These are phyloP conservation scores for Diplodia mutila DNA, from an alignment of 2,329 filamentous ascomycete genomes.

Conservation along the genomic window DNA sequence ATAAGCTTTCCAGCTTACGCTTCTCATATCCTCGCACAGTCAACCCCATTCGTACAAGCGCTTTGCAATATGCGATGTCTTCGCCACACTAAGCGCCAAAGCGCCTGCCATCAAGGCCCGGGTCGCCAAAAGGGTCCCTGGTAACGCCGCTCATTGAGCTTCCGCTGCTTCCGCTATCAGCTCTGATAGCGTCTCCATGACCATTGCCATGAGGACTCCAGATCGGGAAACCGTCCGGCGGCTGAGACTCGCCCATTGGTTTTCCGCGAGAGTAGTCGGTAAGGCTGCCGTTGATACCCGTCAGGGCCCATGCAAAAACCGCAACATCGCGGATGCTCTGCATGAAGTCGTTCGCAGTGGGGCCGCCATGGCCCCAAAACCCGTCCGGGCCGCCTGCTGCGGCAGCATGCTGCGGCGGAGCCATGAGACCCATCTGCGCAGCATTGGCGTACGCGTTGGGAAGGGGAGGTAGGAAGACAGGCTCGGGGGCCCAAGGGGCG, in stretches of 20 bases:
- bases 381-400: neutral
- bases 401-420: slow-evolving; percentile 36
- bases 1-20: slow-evolving; percentile 1
- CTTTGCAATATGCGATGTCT: neutral
- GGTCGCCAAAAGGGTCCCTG: slow-evolving; percentile 42
- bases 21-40: neutral
- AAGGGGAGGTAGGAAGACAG: slow-evolving; percentile 55
- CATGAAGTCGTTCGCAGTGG: slow-evolving; percentile 69
- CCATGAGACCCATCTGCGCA: slow-evolving; percentile 17
- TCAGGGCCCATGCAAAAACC: slow-evolving; percentile 84
- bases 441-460: slow-evolving; percentile 28
- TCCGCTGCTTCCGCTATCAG: slow-evolving; percentile 20
- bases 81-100: slow-evolving; percentile 3
- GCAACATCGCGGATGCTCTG: slow-evolving; percentile 79
- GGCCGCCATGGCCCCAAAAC: slow-evolving; percentile 45
- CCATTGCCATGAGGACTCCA: slow-evolving; percentile 49
- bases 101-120: slow-evolving; percentile 33
- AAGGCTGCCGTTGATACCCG: slow-evolving; percentile 77
- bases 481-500: slow-evolving; percentile 75
- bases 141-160: slow-evolving; percentile 9
- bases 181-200: neutral
- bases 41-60: neutral
- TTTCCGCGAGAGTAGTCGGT: slow-evolving; percentile 65
- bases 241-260: slow-evolving; percentile 66
- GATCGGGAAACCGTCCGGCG: slow-evolving; percentile 62